Evolutionary conservation across 805 yeast genomes (phyloP), one percentile per base, ranked within the genome.

Genomic region (Debaryomyces hansenii): DNA sequence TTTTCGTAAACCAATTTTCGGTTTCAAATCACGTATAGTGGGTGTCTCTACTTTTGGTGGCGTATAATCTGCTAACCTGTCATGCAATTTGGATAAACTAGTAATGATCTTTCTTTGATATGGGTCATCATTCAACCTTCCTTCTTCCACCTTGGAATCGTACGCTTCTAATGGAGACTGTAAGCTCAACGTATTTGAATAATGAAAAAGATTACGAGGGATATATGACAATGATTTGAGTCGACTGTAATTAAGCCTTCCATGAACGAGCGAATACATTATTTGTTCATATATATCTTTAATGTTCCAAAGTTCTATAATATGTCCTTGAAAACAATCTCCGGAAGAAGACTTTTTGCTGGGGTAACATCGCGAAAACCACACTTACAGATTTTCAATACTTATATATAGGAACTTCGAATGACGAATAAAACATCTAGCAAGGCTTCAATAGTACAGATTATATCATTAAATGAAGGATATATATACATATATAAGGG

Each of bases 51-150:
- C 80, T 9, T 67, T 60, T 7, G 90, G 87, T 0, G 96, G 95
- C 2, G 59, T 52, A 60, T 91, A 92, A 0, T 57, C 48, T 4
- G 51, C 54, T 42, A 92, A 70, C 4, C 75, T 70, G 4, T 67
- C 59, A 61, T 90, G 87, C 14, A 92, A 72, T 1, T 67, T 62
- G 15, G 86, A 79, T 47, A 92, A 67, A 11, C 77, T 78, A 14
- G 78, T 63, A 35, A 92, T 79, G 46, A 90, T 85, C 27, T 80
- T 78, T 35, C 96, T 74, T 66, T 92, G 98, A 63, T 85, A 85
- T 16, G 80, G 82, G 60, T 92, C 99, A 55, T 86, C 87, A 47
- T 80, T 72, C 20, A 87, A 67, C 46, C 67, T 70, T 0, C 84
- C 83, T 11, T 63, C 40, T n/a, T 69, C 60, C 3, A 82, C 81